Evolutionary conservation across 1,284 basidiomycete species (phyloP), one percentile per base, ranked within the genome.

Genomic region (Flammula alnicola): DNA sequence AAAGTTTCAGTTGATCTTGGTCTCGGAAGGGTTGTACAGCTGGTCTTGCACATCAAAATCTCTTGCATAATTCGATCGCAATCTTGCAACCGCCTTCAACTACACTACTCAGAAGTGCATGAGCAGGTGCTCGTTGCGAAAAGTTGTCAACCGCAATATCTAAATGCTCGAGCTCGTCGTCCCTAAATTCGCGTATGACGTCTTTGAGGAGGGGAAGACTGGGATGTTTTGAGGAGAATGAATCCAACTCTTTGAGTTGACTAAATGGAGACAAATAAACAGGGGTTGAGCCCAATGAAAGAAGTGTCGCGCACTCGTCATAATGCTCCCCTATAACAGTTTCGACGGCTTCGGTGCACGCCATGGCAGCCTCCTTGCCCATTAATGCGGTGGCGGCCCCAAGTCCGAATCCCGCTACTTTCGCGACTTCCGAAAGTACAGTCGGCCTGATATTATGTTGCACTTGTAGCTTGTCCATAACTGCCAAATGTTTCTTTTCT

Each of bases 291-390:
- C 35, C 23, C 1, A 22, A 17, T 29, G 7, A 41, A 31, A 16
- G n/a, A 4, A 45, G 16, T 1, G 42, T 20, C 23, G 79, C 92
- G 68, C 66, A 96, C 95, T 98, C 94, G 67, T 98, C 93, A 63
- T 98, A 98, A 67, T 98, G 95, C 68, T 98, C 95, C 22, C 95
- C 95, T 48, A 98, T 98, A 41, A 95, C 93, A 0, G 94, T 98
- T 70, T 98, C 95, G 4, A 98, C 95, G 0, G 95, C 95, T 68
- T 98, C 95, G 0, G 95, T 98, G 61, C 95, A 98, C 2, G 95
- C 95, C 95, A 98, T 98, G 1, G 95, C 95, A 5, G 94, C 93
- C 58, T 98, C 87, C 62, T 86, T 90, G 12, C 95, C 91, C 80
- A 98, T 79, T 14, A 96, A 68, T 1, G 93, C 95, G 0, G 95